Conservation (phyloP, 805 yeast species). For the Blastobotrys chiropterorum region DNA sequence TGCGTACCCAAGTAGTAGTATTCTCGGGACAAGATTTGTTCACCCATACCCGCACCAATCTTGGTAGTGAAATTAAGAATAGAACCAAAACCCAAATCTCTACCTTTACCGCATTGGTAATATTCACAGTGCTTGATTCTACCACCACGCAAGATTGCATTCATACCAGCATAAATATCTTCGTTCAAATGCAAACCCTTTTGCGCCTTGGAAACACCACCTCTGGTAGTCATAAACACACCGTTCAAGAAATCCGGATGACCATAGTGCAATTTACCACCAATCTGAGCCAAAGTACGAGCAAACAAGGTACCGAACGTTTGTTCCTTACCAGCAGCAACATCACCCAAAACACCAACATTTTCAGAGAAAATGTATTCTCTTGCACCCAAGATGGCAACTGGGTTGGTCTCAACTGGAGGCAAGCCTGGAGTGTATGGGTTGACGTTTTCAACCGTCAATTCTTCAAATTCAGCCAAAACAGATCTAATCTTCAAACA, state of each 20-base stretch:
- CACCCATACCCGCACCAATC: conserved; percentile 90
- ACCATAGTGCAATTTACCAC: conserved; percentile 80
- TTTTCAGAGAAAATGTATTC: conserved; percentile 81
- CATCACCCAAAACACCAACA: conserved; percentile 74
- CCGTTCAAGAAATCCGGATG: conserved; percentile 79
- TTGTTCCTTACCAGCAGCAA: conserved; percentile 85
- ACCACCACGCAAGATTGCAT: conserved; percentile 73
- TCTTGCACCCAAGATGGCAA: conserved; percentile 78
- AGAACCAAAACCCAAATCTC: conserved; percentile 80
- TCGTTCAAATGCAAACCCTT: conserved; percentile 77
- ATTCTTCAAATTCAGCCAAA: conserved; percentile 70
- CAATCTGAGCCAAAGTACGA: conserved; percentile 72
- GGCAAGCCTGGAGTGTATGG: conserved; percentile 53
- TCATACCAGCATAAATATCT: conserved; percentile 84
- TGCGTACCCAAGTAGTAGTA: conserved; percentile 74
- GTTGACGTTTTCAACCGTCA: conserved; percentile 33
- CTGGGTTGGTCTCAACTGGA: conserved; percentile 41
- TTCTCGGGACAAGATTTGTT: conserved; percentile 77
- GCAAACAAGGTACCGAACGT: conserved; percentile 83
- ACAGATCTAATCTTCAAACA: conserved; percentile 72
- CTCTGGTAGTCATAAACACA: conserved; percentile 74
- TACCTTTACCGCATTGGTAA: conserved; percentile 80
- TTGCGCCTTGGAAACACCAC: conserved; percentile 83
- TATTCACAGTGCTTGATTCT: conserved; percentile 78
- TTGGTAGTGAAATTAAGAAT: conserved; percentile 76